Conservation (phyloP, 345 rosid species). For the Corymbia maculata region DNA sequence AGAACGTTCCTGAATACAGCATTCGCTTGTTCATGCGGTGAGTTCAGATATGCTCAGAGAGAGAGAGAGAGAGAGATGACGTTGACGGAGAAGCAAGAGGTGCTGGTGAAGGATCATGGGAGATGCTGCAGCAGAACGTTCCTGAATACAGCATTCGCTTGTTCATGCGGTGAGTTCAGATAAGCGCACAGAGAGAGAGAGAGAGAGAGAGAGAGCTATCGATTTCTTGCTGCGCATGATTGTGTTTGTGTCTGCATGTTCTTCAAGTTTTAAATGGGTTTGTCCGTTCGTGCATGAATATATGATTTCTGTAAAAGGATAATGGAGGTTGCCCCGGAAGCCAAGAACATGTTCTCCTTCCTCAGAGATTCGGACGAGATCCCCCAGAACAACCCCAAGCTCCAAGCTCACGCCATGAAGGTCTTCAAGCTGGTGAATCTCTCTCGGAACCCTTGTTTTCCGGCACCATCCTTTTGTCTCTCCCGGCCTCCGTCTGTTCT, state of each 20-base stretch:
- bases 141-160: conserved; percentile 40
- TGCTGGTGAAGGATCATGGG: conserved; percentile 63
- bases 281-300: neutral
- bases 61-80: conserved; percentile 14
- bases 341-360: conserved; percentile 45
- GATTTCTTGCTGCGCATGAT: too few relatives aligned
- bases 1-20: too few relatives aligned
- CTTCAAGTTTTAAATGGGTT: neutral
- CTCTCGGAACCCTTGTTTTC: neutral
- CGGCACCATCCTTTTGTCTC: neutral
- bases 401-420: conserved; percentile 62
- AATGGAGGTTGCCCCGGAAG: conserved; percentile 66
- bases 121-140: conserved; percentile 36
- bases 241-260: too few relatives aligned
- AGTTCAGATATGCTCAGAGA: neutral
- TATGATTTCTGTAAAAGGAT: conserved; percentile 14
- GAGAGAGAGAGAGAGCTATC: too few relatives aligned
- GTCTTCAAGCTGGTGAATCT: conserved; percentile 47
- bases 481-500: neutral
- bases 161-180: conserved; percentile 4
- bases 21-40: too few relatives aligned
- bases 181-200: neutral
- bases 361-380: conserved; percentile 44
- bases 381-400: conserved; percentile 50
- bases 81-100: conserved; percentile 51